These are phyloP conservation scores for Kwoniella sp. DNA, from an alignment of 768 basidiomycete genomes.

Conservation along the genomic window DNA sequence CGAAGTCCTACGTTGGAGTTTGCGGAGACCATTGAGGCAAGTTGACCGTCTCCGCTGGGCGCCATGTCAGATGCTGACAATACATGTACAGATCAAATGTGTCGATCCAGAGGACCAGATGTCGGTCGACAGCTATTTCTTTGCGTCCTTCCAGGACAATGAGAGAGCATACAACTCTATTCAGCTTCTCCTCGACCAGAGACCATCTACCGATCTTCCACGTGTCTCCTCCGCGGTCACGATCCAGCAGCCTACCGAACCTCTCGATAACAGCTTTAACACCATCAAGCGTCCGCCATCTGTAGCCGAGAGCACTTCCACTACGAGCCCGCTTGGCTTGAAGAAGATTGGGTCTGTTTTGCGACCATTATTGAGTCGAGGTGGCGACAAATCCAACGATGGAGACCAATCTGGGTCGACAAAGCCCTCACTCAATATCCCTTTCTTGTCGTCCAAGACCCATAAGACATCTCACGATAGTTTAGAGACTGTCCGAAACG, in stretches of 20 bases:
- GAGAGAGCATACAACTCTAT: constrained; percentile 77
- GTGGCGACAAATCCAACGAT: constrained; percentile 15
- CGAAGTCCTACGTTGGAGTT: constrained; percentile 88
- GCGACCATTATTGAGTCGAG: constrained; percentile 30
- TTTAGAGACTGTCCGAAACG: constrained; percentile 31
- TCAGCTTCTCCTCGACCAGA: constrained; percentile 67
- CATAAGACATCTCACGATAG: constrained; percentile 28
- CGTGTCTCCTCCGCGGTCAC: constrained; percentile 28
- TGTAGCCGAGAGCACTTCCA: constrained; percentile 1
- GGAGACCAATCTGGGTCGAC: not conserved
- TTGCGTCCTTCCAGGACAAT: constrained; percentile 88
- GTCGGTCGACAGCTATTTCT: constrained; percentile 74
- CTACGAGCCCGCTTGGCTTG: constrained; percentile 8
- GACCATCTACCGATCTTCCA: constrained; percentile 48
- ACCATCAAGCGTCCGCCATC: constrained; percentile 22
- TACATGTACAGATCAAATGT: constrained; percentile 65
- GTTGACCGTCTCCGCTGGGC: constrained; percentile 12
- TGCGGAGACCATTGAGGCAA: constrained; percentile 85
- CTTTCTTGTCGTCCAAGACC: constrained; percentile 11
- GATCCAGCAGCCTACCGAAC: constrained; percentile 14
- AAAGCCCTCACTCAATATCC: constrained; percentile 16
- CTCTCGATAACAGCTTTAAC: constrained; percentile 21
- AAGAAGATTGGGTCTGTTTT: constrained; percentile 40
- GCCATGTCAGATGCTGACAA: constrained; percentile 9
- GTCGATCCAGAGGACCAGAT: constrained; percentile 69